A percentile compares a stretch with the other conserved stretches of the same genome.
These are phyloP conservation scores for Boletus rex-veris DNA, from an alignment of 768 basidiomycete species.

Conservation along the genomic window DNA sequence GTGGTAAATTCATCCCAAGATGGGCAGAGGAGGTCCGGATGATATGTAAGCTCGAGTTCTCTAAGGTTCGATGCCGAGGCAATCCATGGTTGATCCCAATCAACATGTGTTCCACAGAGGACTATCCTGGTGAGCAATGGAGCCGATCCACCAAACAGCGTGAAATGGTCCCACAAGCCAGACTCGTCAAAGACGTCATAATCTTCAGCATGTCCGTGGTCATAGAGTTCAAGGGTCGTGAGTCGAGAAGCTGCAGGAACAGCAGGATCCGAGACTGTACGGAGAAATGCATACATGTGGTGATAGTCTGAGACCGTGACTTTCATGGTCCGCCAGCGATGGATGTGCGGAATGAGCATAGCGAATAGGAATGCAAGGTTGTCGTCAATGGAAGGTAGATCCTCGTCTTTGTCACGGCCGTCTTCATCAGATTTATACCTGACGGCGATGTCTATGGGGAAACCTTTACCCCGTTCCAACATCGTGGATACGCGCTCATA, in stretches of 20 bases:
- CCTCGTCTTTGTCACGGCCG: too few species aligned
- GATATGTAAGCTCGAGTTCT: conserved; percentile 60
- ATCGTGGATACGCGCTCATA: conserved; percentile 43
- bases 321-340: conserved; percentile 51
- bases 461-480: conserved; percentile 51
- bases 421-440: conserved; percentile 34
- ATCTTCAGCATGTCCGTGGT: conserved; percentile 37
- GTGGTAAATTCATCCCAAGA: conserved; percentile 49
- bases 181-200: background rate
- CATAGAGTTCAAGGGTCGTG: conserved; percentile 51
- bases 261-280: conserved; percentile 32
- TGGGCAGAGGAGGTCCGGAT: conserved; percentile 57
- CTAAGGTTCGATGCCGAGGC: conserved; percentile 31
- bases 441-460: conserved; percentile 46
- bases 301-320: conserved; percentile 45
- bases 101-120: conserved; percentile 69
- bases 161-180: conserved; percentile 35
- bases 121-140: conserved; percentile 48
- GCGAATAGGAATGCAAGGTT: conserved; percentile 29
- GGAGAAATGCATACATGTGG: conserved; percentile 44
- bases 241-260: conserved; percentile 51
- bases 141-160: conserved; percentile 49
- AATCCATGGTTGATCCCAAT: conserved; percentile 51
- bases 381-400: too few species aligned
- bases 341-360: conserved; percentile 48